Evolutionary conservation across 2,329 filamentous ascomycete species (phyloP), one percentile per base, ranked within the genome.

Genomic region (Cytospora schulzeri): DNA sequence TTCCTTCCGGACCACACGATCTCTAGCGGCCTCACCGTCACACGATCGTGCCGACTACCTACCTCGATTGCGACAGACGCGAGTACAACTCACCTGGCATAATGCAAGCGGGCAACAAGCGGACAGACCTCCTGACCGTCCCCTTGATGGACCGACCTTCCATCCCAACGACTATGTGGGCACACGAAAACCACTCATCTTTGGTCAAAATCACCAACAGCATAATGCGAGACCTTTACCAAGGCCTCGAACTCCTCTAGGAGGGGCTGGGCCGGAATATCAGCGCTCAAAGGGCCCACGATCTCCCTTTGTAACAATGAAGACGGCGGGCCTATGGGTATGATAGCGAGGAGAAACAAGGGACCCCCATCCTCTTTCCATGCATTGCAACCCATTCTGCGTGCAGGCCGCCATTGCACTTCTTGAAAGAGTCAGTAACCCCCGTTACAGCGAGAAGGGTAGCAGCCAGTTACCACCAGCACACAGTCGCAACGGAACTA

Each of bases 141-240:
- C 24, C 57, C 11, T 5, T 48, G 45, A 19, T 29, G 51, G 60
- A 38, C 22, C 38, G 41, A 33, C 38, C 35, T 50, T 19, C 15
- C 35, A 26, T 31, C 29, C 28, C 35, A 17, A 50, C 4, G 31
- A 50, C 29, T 19, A 56, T 62, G 59, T 62, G 59, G 59, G 19
- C 59, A 19, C 45, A 56, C 28, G 26, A 50, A 24, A 41, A 62
- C 52, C 59, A 62, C 59, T 56, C 52, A 15, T 50, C 51, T 28
- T 12, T 24, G 22, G 2, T 15, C 12, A 26, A 5, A 48, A 50
- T 29, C 14, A 61, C 59, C 52, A 62, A 62, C 52, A 35, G 22
- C 52, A 56, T 62, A 50, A 56, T 62, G 52, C 52, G 19, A 54
- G 51, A 48, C 35, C 22, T 19, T 26, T 9, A 17, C n/a, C 24